These are phyloP conservation scores for Xylaria sp. DNA, from an alignment of 2,329 filamentous ascomycete genomes.

Conservation along the genomic window DNA sequence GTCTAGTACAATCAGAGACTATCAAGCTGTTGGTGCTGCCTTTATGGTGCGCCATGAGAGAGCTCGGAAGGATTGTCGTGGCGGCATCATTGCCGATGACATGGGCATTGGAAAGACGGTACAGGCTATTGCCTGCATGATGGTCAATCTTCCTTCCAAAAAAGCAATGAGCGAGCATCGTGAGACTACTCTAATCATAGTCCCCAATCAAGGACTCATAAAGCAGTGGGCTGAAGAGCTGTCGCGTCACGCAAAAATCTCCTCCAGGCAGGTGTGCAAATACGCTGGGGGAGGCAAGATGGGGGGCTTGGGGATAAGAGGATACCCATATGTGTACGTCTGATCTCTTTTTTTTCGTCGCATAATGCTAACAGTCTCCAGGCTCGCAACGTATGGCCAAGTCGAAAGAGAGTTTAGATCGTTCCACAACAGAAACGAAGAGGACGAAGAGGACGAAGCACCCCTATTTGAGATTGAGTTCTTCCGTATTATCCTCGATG, in stretches of 20 bases:
- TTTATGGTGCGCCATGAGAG: slow-evolving; percentile 33
- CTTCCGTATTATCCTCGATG: slow-evolving; percentile 37
- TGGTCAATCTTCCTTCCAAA: slow-evolving; percentile 9
- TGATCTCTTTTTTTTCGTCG: background rate
- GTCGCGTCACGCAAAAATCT: background rate
- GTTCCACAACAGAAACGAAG: background rate
- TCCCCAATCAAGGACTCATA: slow-evolving; percentile 18
- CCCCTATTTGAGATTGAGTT: slow-evolving; percentile 32
- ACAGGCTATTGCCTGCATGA: slow-evolving; percentile 31
- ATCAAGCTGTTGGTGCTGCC: slow-evolving; percentile 23
- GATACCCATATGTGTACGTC: slow-evolving; percentile 24
- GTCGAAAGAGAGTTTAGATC: slow-evolving; percentile 18
- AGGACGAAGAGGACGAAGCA: too few species aligned
- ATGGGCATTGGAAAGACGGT: slow-evolving; percentile 39
- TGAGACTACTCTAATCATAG: slow-evolving; percentile 23
- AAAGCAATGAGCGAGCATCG: background rate
- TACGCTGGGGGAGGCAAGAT: slow-evolving; percentile 4
- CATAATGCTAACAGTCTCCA: slow-evolving; percentile 9
- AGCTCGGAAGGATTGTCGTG: background rate
- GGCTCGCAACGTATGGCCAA: slow-evolving; percentile 32
- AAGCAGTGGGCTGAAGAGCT: slow-evolving; percentile 29
- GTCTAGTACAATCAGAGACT: slow-evolving; percentile 26
- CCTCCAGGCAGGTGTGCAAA: background rate
- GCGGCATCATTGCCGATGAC: slow-evolving; percentile 36
- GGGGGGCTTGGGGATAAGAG: background rate